Evolutionary conservation across 2,329 filamentous ascomycete genomes (phyloP).

Genomic region (Alternaria dauci): DNA sequence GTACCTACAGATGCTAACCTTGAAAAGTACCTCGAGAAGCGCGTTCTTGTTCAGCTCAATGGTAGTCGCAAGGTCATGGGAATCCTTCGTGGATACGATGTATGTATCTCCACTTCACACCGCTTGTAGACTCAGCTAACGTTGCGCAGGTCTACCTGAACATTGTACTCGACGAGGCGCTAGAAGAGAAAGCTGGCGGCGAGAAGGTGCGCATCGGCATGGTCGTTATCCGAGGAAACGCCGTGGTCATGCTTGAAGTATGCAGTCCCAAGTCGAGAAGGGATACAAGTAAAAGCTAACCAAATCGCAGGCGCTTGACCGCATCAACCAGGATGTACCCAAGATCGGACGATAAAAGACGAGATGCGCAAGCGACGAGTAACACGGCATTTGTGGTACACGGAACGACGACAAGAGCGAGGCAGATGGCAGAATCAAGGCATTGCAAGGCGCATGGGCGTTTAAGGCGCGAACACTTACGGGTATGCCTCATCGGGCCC

Average conservation of each 20-base stretch:
- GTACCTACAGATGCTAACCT: constrained; percentile 29
- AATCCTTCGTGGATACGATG: constrained; percentile 93
- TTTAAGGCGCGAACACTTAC: constrained; percentile 30
- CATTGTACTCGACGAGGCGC: constrained; percentile 94
- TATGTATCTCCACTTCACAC: constrained; percentile 57
- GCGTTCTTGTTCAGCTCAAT: constrained; percentile 96
- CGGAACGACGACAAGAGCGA: constrained; percentile 3
- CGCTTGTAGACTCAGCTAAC: constrained; percentile 3
- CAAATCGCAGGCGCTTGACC: constrained; percentile 42
- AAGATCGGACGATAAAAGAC: constrained; percentile 41
- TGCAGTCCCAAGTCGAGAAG: neutral
- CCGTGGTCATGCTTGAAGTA: constrained; percentile 95
- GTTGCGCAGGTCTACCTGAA: constrained; percentile 86
- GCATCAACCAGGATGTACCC: constrained; percentile 47
- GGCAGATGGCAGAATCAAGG: constrained; percentile 14
- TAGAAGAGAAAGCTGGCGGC: constrained; percentile 91
- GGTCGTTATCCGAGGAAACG: constrained; percentile 97
- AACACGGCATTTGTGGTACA: constrained; percentile 1
- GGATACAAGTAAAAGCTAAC: constrained; percentile 17
- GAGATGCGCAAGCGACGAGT: constrained; percentile 5
- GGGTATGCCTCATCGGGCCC: constrained; percentile 30
- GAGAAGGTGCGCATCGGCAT: constrained; percentile 92
- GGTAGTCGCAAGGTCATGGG: constrained; percentile 97
- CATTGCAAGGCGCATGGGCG: constrained; percentile 28
- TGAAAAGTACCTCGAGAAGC: constrained; percentile 94